Conservation (phyloP, 1,284 basidiomycete species). For the Ustilago trichophora region DNA sequence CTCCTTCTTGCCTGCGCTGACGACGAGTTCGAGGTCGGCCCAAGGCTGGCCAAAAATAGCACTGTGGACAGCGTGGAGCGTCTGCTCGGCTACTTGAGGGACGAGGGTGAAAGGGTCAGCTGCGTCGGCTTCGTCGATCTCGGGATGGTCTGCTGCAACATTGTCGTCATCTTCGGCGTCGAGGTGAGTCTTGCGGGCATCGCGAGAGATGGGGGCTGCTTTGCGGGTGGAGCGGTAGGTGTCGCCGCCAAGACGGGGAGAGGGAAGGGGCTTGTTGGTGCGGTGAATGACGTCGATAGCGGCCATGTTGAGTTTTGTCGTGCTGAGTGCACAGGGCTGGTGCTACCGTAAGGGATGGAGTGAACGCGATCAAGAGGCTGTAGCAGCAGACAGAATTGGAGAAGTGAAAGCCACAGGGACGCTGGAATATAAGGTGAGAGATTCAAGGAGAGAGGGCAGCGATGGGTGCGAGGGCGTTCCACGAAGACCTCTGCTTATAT, state of each 20-base stretch:
- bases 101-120: constrained; percentile 30
- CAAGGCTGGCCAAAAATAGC: constrained; percentile 40
- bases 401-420: too few relatives aligned
- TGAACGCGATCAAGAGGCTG: too few relatives aligned
- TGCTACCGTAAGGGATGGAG: not conserved
- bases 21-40: constrained; percentile 39
- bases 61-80: constrained; percentile 36
- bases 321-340: too few relatives aligned
- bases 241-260: constrained; percentile 10
- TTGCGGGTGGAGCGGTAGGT: constrained; percentile 8
- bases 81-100: constrained; percentile 35
- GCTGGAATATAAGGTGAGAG: too few relatives aligned
- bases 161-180: constrained; percentile 12
- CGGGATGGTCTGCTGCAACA: constrained; percentile 8
- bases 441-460: too few relatives aligned
- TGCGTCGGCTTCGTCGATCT: constrained; percentile 29
- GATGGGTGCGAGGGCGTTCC: too few relatives aligned
- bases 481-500: too few relatives aligned
- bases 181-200: constrained; percentile 10
- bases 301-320: too few relatives aligned
- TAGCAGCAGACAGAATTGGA: too few relatives aligned
- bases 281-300: constrained; percentile 17
- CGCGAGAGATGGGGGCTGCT: not conserved
- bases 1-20: constrained; percentile 26
- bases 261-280: constrained; percentile 25